Percentiles rank a stretch among this genome's conserved stretches.
phyloP scores from a whole-genome alignment of 139 green algal species.

The Nannochloris sp. region DNA sequence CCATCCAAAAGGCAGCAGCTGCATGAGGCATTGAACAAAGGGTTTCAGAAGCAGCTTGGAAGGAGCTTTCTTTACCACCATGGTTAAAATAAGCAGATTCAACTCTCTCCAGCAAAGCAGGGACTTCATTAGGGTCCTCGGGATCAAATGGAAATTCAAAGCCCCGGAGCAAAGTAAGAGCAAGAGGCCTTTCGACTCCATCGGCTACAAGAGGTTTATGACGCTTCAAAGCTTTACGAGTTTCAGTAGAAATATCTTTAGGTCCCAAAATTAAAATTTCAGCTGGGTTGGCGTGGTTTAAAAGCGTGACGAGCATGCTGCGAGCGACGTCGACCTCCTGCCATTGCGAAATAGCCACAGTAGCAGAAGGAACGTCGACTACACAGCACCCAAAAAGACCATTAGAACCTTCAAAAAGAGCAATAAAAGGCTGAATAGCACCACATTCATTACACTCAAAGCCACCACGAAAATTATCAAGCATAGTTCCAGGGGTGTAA shows the following conservation, averaged over 20 bases:
- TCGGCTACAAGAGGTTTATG: constrained; percentile 2
- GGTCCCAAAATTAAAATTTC: constrained; percentile 30
- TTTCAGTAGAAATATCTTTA: constrained; percentile 27
- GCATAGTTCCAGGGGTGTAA: constrained; percentile 52
- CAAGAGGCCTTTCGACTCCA: neutral
- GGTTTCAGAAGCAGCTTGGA: neutral
- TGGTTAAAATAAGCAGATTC: neutral
- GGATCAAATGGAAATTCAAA: neutral
- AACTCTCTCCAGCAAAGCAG: neutral
- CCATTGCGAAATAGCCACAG: constrained; percentile 10
- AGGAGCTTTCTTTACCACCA: neutral
- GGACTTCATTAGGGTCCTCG: neutral
- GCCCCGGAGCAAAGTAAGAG: constrained; percentile 1
- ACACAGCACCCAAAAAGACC: constrained; percentile 29
- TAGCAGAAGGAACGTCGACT: constrained; percentile 32
- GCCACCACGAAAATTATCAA: constrained; percentile 20
- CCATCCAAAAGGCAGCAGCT: constrained; percentile 6
- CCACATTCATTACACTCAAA: neutral
- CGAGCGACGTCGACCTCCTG: constrained; percentile 15
- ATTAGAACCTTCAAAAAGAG: constrained; percentile 19
- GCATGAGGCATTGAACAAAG: neutral
- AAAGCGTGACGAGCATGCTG: constrained; percentile 23
- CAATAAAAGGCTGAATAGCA: constrained; percentile 9
- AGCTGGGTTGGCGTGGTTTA: constrained; percentile 23
- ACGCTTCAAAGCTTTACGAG: constrained; percentile 6